Base-by-base conservation (phyloP, 768 basidiomycete species). In the Antrodiella citrinella region DNA sequence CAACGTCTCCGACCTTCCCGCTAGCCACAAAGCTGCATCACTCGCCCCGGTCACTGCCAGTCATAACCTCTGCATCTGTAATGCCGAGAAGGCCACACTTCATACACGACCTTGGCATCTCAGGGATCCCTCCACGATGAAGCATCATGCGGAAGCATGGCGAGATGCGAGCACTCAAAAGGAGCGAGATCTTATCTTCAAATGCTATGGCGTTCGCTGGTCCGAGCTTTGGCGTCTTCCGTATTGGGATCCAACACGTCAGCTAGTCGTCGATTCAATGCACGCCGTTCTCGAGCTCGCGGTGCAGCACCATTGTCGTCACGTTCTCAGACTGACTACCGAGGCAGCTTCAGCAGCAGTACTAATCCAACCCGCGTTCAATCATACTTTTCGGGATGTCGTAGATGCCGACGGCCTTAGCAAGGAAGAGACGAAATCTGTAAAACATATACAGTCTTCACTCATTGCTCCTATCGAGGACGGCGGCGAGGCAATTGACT, bases 191-290 rank as follows among this genome's bases (percentile, higher is more conserved):
- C 21, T 43, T 9, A 18, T 61, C 13, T 62, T 54, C 40, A 44
- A 54, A 2, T 7, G 51, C 2, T 44, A 57, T 25, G 65, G 66
- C 10, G 41, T 67, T 2, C 53, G 60, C 2, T 68, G 55, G 55
- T 61, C 60, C 0, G 53, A 61, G 18, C 44, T 75, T 2, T 51
- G 67, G 13, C 47, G 62, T 0, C 62, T 75, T 2, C 64, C 66
- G 0, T 75, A 75, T 50, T 74, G 70, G 65, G 63, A 72, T 51
- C 64, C 65, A 0, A 57, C 60, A 1, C 45, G 49, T 3, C 66
- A 55, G 41, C 43, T 63, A 2, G 56, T 69, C 1, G 54, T 73
- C 5, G 71, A 75, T 45, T 48, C 67, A 1, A 73, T 74, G 72
- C 74, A 75, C 52, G 64, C 60, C 15, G 55, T 74, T 0, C 63